Conservation (phyloP, 73 alveolate genomes). For the Uronychia binucleata region DNA sequence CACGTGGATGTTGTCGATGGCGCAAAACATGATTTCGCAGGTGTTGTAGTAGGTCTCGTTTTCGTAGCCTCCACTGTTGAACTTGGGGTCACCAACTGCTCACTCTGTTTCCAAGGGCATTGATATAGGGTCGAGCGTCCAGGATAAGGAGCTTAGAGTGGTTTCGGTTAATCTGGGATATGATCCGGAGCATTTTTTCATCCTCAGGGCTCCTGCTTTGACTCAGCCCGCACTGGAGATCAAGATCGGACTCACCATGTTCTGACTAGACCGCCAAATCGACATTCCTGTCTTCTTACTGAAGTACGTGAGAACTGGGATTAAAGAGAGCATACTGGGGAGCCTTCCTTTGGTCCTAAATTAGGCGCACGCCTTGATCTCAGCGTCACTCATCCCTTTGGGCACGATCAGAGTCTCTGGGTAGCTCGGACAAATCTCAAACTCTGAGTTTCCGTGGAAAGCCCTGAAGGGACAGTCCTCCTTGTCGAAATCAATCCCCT, state of each 20-base stretch:
- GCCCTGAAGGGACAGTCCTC: conserved; percentile 30
- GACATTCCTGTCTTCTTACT: conserved; percentile 67
- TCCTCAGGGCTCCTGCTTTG: conserved; percentile 61
- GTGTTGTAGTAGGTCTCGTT: conserved; percentile 67
- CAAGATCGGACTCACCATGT: conserved; percentile 47
- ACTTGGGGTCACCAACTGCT: conserved; percentile 45
- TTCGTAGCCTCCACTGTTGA: conserved; percentile 88
- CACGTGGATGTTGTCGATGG: conserved; percentile 95
- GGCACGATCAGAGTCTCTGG: conserved; percentile 84
- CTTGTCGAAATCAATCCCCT: neutral
- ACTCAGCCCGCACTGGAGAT: neutral
- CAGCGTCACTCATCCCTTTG: conserved; percentile 51
- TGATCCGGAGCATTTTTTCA: conserved; percentile 51
- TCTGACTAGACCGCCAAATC: conserved; percentile 85
- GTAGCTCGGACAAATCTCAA: conserved; percentile 71
- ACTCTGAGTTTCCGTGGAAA: conserved; percentile 44
- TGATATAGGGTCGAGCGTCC: conserved; percentile 94
- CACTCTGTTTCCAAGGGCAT: conserved; percentile 92
- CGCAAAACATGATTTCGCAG: conserved; percentile 86
- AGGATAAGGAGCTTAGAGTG: conserved; percentile 51
- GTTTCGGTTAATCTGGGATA: conserved; percentile 26
- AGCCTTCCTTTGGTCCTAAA: conserved; percentile 81
- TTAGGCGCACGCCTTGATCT: conserved; percentile 59
- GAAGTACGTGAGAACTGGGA: conserved; percentile 84
- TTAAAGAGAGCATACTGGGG: conserved; percentile 77